Conservation (phyloP, 169 alveolate species). For the Prorocentrum cordatum region DNA sequence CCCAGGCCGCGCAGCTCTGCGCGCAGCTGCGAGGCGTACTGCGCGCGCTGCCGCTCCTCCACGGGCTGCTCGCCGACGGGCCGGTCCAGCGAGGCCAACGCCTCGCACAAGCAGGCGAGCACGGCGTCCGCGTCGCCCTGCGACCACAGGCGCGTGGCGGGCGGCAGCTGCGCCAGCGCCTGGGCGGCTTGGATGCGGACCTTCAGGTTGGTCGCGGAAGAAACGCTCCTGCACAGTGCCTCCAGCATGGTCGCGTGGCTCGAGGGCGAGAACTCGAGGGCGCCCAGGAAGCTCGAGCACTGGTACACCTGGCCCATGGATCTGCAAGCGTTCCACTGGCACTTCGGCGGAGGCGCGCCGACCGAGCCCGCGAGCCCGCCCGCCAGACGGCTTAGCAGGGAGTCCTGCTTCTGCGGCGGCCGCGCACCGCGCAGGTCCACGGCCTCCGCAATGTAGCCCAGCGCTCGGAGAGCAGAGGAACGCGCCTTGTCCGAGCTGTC, state of each 20-base stretch:
- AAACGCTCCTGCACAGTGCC: not conserved
- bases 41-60: no score
- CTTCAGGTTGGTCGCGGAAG: not conserved
- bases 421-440: not conserved
- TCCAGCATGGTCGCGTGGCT: not conserved
- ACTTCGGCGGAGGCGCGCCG: constrained; percentile 11
- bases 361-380: not conserved
- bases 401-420: not conserved
- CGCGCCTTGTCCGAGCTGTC: constrained; percentile 15
- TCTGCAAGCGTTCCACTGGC: constrained; percentile 28
- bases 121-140: no score
- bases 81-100: no score
- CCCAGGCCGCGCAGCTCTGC: no score
- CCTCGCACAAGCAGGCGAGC: no score
- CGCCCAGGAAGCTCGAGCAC: not conserved
- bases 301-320: constrained; percentile 1
- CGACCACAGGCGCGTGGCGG: no score
- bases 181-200: constrained; percentile 25
- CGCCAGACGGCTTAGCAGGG: not conserved
- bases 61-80: no score
- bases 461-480: constrained; percentile 4
- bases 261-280: not conserved
- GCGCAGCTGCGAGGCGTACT: no score
- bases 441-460: constrained; percentile 11
- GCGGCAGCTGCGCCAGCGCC: constrained; percentile 21